These are phyloP conservation scores for Boletellus ananiceps DNA, from an alignment of 768 basidiomycete species.

Conservation along the genomic window DNA sequence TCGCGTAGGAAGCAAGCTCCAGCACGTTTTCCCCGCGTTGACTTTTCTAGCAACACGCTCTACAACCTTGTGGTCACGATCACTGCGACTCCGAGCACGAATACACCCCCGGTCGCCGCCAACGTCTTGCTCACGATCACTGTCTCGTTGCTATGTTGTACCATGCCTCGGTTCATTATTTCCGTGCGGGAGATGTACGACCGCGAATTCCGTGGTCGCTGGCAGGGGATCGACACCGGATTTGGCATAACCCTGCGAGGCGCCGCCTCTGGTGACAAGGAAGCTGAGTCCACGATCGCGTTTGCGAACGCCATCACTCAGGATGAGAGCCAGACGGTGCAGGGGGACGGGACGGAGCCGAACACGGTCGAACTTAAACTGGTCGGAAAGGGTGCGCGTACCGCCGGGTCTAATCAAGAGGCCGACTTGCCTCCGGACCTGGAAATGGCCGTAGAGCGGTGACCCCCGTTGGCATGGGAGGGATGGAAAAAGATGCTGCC, in stretches of 20 bases:
- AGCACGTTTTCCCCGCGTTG: neutral
- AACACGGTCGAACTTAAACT: neutral
- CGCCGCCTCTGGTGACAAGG: neutral
- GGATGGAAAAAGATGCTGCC: no score
- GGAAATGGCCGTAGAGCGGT: no score
- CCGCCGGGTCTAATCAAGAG: neutral
- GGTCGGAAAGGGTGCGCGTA: neutral
- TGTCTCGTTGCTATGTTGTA: neutral
- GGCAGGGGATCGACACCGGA: neutral
- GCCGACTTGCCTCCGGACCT: neutral
- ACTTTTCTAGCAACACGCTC: neutral
- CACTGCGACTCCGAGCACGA: neutral
- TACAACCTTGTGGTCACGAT: neutral
- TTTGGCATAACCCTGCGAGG: neutral
- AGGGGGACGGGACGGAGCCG: neutral
- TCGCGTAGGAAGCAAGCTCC: neutral
- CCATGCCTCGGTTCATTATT: constrained; percentile 1
- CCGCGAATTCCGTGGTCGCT: neutral
- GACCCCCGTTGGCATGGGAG: no score
- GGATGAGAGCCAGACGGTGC: neutral
- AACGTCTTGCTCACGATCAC: neutral
- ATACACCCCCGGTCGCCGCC: neutral
- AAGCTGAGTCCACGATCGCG: neutral
- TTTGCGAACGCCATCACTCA: neutral
- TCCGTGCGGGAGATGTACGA: constrained; percentile 1